Base-by-base conservation (phyloP, 352 stramenopile species). In the Achlya hypogyna region DNA sequence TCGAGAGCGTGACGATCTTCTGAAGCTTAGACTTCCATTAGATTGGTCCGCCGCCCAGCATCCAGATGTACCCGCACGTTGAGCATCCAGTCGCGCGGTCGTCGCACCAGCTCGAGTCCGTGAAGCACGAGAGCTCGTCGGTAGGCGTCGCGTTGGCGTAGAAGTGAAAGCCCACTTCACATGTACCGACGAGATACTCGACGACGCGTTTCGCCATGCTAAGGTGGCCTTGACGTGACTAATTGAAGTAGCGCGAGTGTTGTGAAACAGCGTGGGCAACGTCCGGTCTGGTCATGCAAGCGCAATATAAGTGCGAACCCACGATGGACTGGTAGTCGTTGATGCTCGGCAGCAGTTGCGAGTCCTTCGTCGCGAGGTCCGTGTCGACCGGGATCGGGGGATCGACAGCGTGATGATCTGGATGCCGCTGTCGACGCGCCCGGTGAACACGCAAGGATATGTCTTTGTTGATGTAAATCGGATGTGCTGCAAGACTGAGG, bases 361-460 rank as follows among this genome's bases (percentile, higher is more conserved):
- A n/a, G n/a, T n/a, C n/a, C n/a, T n/a, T n/a, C n/a, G n/a, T 49
- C 18, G 42, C 42, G 22, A 49, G 42, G 22, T 49, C 42, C 42
- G 22, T 49, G 22, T 22, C 42, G 42, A 22, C 42, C 22, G 42
- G 42, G 22, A 49, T 49, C 22, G 42, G 42, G 22, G 42, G 18
- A 20, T 49, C 42, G 18, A 22, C 42, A 32, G 29, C 18, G 1
- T 29, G 35, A 64, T 22, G 35, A 64, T 54, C 52, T 64, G 10
- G 22, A 64, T 22, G 4, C 1, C 43, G 1, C 23, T 16, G 43
- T 40, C 43, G 9, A 43, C 22, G 27, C 35, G 22, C 8, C 56
- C 27, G 14, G 43, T 56, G 56, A 54, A 64, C 1, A 64, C 56
- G 56, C 56, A 64, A 53, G 14, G 56, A 31, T 64, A 25, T 25